Evolutionary conservation across 2,329 filamentous ascomycete species (phyloP).

Genomic region (Arthrobotrys entomopaga): DNA sequence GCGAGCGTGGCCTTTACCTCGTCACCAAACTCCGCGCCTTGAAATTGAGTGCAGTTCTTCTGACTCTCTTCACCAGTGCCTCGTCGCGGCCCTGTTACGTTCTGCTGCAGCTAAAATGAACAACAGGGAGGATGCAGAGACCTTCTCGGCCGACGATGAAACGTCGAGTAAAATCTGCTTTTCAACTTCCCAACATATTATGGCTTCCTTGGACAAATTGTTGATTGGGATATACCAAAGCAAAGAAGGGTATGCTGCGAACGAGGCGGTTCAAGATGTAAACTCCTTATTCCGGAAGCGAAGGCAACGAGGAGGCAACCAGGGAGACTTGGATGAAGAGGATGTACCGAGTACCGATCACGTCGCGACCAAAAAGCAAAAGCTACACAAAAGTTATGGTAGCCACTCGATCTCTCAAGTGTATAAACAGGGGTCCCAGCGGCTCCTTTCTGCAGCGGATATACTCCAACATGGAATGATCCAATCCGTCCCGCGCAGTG

Average conservation of each 20-base stretch:
- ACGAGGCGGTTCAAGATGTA: constrained; percentile 27
- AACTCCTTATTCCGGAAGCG: constrained; percentile 33
- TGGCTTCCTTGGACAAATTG: constrained; percentile 25
- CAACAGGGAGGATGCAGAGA: not conserved
- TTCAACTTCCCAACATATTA: constrained; percentile 26
- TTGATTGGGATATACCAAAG: constrained; percentile 46
- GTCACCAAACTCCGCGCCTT: constrained; percentile 22
- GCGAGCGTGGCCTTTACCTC: constrained; percentile 47
- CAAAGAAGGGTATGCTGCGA: constrained; percentile 44
- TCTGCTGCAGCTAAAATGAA: constrained; percentile 33
- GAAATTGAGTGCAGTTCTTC: constrained; percentile 26
- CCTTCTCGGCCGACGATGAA: constrained; percentile 42
- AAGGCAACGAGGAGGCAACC: constrained; percentile 15
- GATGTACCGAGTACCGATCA: constrained; percentile 5
- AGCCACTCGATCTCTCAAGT: constrained; percentile 15
- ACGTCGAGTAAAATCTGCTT: constrained; percentile 16
- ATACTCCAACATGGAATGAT: constrained; percentile 47
- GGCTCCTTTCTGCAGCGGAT: constrained; percentile 31
- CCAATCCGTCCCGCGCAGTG: constrained; percentile 35
- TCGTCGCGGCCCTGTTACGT: constrained; percentile 36
- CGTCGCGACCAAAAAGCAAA: constrained; percentile 23
- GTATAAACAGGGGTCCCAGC: constrained; percentile 44
- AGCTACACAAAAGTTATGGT: constrained; percentile 5
- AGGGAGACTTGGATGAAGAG: not conserved
- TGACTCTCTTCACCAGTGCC: constrained; percentile 23